Conservation (phyloP, 352 stramenopile genomes). For the Phytopythium kandeliae region DNA sequence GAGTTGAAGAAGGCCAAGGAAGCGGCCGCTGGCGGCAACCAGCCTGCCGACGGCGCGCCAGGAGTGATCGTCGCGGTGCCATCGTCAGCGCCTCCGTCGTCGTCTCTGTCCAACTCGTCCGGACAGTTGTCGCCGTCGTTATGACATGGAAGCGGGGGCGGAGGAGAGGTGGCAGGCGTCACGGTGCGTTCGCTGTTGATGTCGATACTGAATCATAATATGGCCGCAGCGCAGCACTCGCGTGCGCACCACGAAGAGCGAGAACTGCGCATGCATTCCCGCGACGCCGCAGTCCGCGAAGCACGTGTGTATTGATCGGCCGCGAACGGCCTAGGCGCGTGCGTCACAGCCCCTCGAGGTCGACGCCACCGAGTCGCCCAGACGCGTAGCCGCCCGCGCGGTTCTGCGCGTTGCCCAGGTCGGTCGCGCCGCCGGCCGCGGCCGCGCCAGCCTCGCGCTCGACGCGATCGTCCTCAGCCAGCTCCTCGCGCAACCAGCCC, state of each 20-base stretch:
- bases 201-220: slow-evolving; percentile 1
- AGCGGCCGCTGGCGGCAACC: slow-evolving; percentile 20
- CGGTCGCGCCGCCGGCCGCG: slow-evolving; percentile 27
- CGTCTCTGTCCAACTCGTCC: slow-evolving; percentile 12
- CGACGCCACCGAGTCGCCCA: slow-evolving; percentile 56
- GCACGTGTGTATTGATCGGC: no score
- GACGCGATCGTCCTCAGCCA: slow-evolving; percentile 70
- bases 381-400: slow-evolving; percentile 67
- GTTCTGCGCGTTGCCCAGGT: slow-evolving; percentile 68
- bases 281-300: no score
- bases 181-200: slow-evolving; percentile 1
- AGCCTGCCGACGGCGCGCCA: slow-evolving; percentile 20
- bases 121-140: slow-evolving; percentile 14
- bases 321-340: no score
- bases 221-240: background rate
- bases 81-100: slow-evolving; percentile 2
- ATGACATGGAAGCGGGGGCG: slow-evolving; percentile 17
- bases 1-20: slow-evolving; percentile 40
- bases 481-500: slow-evolving; percentile 90
- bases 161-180: background rate
- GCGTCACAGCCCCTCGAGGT: slow-evolving; percentile 30
- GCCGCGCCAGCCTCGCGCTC: slow-evolving; percentile 48
- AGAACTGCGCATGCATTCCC: no score
- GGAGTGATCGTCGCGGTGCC: slow-evolving; percentile 22
- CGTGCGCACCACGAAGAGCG: background rate